Evolutionary conservation across 2,329 filamentous ascomycete genomes (phyloP), one percentile per base, ranked within the genome.

Genomic region (Grosmannia serpens): DNA sequence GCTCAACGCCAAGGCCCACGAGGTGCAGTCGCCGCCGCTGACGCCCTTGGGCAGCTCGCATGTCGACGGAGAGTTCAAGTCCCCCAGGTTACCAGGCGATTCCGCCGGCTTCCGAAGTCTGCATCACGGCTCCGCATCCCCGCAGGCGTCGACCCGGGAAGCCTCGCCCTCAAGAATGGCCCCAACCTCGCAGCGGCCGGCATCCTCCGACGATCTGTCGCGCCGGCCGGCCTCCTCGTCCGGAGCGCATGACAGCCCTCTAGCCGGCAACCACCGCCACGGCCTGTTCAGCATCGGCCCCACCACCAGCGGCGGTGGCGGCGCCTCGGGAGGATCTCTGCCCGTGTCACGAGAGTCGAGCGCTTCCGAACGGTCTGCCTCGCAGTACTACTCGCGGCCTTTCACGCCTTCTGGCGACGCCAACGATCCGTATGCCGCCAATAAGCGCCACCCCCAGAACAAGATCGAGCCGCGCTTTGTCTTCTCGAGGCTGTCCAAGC

Each of bases 381-480:
- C 82, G 38, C 76, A 82, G 61, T 82, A 77, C 63, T 89, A 87
- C 64, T 84, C 86, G 29, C 83, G 88, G 61, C 86, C 89, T 0
- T 87, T 89, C 62, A 91, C 89, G 2, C 90, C 90, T 4, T 80
- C 83, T 22, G 89, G 88, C 29, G 90, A 95, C 60, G 78, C 77
- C 55, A 88, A 95, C 67, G 90, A 96, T 65, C 90, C 91, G 1
- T 95, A 95, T 67, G 85, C 89, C n/a, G 88, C 89, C 62, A 85
- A 83, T 65, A 91, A 87, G 65, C 85, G 91, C 56, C 82, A 84
- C 2, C 85, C 87, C 1, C 89, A 87, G 64, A 75, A 76, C 29
- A 74, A 73, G 9, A 81, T 95, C 51, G 91, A 96, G 66, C 81
- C 87, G 8, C 82, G 91, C 63, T 96, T 95, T 64, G 85, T 95